A percentile compares a stretch with the other conserved stretches of the same genome.
phyloP scores from a whole-genome alignment of 2,329 filamentous ascomycete species.

The Fusarium poae region DNA sequence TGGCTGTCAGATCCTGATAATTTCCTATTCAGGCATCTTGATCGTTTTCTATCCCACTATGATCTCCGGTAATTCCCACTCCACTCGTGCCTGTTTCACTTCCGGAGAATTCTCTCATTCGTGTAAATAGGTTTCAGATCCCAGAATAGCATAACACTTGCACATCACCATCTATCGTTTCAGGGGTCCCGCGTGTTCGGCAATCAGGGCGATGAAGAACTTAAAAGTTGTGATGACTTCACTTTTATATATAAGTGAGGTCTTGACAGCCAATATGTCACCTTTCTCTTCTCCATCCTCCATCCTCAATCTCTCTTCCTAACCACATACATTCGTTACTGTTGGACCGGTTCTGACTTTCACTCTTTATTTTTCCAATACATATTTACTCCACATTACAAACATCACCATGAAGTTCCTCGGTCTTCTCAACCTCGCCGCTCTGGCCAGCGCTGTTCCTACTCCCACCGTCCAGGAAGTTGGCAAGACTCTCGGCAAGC shows the following conservation, averaged over 20 bases:
- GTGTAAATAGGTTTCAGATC: conserved; percentile 37
- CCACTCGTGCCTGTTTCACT: conserved; percentile 28
- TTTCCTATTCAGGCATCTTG: conserved; percentile 1
- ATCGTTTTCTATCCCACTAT: background rate
- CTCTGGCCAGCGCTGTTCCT: conserved; percentile 50
- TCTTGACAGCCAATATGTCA: background rate
- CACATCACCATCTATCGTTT: conserved; percentile 18
- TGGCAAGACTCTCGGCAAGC: conserved; percentile 51
- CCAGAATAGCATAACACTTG: conserved; percentile 4
- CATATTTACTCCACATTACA: conserved; percentile 5
- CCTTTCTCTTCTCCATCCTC: conserved; percentile 14
- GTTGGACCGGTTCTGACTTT: conserved; percentile 40
- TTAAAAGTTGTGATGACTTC: conserved; percentile 16
- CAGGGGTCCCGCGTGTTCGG: conserved; percentile 11
- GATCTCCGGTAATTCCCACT: conserved; percentile 7
- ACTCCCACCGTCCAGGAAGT: conserved; percentile 50
- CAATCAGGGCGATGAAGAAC: conserved; percentile 4
- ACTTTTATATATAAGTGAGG: conserved; percentile 35
- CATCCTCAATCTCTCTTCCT: conserved; percentile 29
- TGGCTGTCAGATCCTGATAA: background rate
- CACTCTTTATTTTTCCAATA: conserved; percentile 25
- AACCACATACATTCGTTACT: conserved; percentile 40
- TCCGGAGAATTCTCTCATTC: conserved; percentile 45
- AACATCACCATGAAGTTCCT: conserved; percentile 51
- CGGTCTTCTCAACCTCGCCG: conserved; percentile 50